Evolutionary conservation across 1,139 yeast genomes (phyloP), one percentile per base, ranked within the genome.

Genomic region (Suhomyces ambrosiae): DNA sequence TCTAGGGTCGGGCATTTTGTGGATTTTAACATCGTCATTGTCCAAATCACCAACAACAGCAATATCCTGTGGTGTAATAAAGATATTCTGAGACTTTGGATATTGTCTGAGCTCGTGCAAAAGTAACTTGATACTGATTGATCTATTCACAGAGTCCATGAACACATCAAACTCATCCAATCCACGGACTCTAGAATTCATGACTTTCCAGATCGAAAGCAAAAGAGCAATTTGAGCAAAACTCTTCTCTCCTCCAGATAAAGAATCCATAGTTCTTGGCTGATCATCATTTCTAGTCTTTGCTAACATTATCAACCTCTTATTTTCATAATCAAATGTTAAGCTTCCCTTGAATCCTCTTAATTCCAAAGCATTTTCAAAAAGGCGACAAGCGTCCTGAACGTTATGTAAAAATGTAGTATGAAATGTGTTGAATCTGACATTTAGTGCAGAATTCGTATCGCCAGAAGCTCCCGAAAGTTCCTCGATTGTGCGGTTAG

Each of bases 181-280:
- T 0, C 97, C 97, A 43, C 95, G 76, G 15, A 94, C 76, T 42
- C 84, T 79, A 0, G 95, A 82, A 41, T 85, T 81, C 96, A 92
- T 89, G 17, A 88, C 83, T 46, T 81, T 80, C 99, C 99, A 94
- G 30, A 95, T 86, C 0, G 97, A 86, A 44, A 90, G 71, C 35
- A 94, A 65, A 41, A 94, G 72, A 0, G 97, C 87, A 47, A 92
- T 82, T 57, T 94, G 98, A 0, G 96, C 81, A 57, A 86, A 92
- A 1, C 97, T 88, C 58, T 90, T 90, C 57, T 94, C 98, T 30
- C 99, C 99, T 26, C 99, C 99, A 1, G 97, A 88, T 23, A 92
- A 72, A 0, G 96, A 84, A 45, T 82, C 88, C 10, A 87, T 88
- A 27, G 84, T 80, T 50, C 96, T 71, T 32, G 76, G 70, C 27